These are phyloP conservation scores for Fusarium paranaense DNA, from an alignment of 2,329 filamentous ascomycete species.

Conservation along the genomic window DNA sequence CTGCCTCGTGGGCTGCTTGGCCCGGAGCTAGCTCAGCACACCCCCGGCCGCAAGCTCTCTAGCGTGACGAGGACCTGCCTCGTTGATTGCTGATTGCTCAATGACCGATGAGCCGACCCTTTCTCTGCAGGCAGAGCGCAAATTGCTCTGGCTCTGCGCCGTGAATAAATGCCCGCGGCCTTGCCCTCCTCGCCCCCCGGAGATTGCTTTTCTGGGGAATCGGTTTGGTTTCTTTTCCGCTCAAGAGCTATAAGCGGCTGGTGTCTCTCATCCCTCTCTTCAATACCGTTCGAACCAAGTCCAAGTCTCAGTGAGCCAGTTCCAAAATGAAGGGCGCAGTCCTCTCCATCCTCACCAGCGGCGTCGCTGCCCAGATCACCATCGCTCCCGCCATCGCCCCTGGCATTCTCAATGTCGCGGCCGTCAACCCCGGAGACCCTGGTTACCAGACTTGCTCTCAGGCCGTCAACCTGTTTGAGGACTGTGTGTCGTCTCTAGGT, in stretches of 20 bases:
- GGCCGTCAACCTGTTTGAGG: slow-evolving; percentile 33
- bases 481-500: slow-evolving; percentile 40
- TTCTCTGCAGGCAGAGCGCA: slow-evolving; percentile 8
- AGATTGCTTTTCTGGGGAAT: slow-evolving; percentile 13
- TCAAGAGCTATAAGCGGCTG: slow-evolving; percentile 18
- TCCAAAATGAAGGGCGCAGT: slow-evolving; percentile 40
- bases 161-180: slow-evolving; percentile 33
- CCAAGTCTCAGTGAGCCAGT: slow-evolving; percentile 1
- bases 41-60: slow-evolving; percentile 34
- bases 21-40: slow-evolving; percentile 11
- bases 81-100: slow-evolving; percentile 18
- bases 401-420: slow-evolving; percentile 37
- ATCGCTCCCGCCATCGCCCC: slow-evolving; percentile 35
- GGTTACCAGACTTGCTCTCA: slow-evolving; percentile 42
- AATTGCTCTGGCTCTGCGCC: slow-evolving; percentile 6
- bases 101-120: slow-evolving; percentile 32
- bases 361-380: slow-evolving; percentile 44
- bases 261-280: not conserved
- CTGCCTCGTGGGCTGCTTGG: slow-evolving; percentile 38
- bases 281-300: slow-evolving; percentile 3
- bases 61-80: slow-evolving; percentile 17
- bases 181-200: slow-evolving; percentile 8
- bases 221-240: slow-evolving; percentile 4
- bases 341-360: slow-evolving; percentile 39
- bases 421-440: slow-evolving; percentile 39